Conservation (phyloP, 2,329 filamentous ascomycete genomes). For the Aspergillus sclerotialis region DNA sequence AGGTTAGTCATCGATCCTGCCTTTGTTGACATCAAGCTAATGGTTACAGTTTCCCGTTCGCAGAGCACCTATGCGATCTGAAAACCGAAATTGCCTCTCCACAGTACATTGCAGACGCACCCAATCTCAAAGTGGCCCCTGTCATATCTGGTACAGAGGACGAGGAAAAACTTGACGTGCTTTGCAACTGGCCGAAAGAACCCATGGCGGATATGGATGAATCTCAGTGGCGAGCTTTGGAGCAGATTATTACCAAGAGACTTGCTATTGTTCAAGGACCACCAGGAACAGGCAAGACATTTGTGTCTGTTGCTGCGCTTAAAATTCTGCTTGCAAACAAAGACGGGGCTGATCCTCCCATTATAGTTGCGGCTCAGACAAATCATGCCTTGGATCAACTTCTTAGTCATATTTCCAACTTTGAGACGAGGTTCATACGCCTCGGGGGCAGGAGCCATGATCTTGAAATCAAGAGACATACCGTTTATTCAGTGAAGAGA, state of each 20-base stretch:
- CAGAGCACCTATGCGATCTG: conserved; percentile 36
- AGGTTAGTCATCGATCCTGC: conserved; percentile 29
- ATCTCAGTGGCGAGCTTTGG: conserved; percentile 64
- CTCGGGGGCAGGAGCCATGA: conserved; percentile 66
- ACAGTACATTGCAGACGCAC: conserved; percentile 44
- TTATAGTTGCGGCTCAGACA: conserved; percentile 78
- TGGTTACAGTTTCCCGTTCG: conserved; percentile 36
- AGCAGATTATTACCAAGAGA: conserved; percentile 62
- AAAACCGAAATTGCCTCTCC: conserved; percentile 41
- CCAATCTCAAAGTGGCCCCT: conserved; percentile 45
- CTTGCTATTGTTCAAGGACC: conserved; percentile 78
- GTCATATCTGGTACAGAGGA: conserved; percentile 31
- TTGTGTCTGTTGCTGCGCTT: conserved; percentile 67
- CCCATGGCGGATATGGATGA: conserved; percentile 51
- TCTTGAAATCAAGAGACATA: conserved; percentile 57
- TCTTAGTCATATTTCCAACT: conserved; percentile 55
- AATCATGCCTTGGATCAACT: conserved; percentile 88
- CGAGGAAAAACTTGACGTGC: conserved; percentile 45
- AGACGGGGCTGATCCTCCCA: conserved; percentile 51
- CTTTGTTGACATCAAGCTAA: background rate
- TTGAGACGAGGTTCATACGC: conserved; percentile 57
- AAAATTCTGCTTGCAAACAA: conserved; percentile 58
- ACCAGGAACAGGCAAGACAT: conserved; percentile 74
- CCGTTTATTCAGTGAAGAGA: conserved; percentile 56
- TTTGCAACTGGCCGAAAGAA: conserved; percentile 47